These are phyloP conservation scores for Aspergillus affinis DNA, from an alignment of 495 filamentous ascomycete species.

Conservation along the genomic window DNA sequence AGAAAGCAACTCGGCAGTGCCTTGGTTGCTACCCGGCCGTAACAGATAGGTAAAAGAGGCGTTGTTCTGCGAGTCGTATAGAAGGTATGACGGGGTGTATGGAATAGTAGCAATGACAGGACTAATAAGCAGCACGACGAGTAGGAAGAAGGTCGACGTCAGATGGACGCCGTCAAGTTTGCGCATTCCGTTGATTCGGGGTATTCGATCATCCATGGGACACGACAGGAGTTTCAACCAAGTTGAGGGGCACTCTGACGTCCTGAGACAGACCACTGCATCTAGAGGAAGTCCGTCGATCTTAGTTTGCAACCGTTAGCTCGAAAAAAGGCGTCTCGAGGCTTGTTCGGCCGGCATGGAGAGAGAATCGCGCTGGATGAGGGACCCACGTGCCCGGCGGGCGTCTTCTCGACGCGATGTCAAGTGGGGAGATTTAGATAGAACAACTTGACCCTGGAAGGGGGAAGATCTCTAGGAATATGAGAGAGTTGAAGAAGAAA, in stretches of 20 bases:
- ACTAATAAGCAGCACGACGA: constrained; percentile 21
- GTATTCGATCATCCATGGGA: constrained; percentile 23
- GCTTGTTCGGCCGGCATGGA: constrained; percentile 14
- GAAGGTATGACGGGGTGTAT: constrained; percentile 71
- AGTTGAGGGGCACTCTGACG: constrained; percentile 8
- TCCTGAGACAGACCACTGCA: constrained; percentile 17
- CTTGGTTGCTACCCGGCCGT: constrained; percentile 42
- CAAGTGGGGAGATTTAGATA: neutral
- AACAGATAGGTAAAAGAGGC: constrained; percentile 61
- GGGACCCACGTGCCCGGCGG: neutral
- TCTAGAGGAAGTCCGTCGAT: constrained; percentile 17
- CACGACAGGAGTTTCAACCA: constrained; percentile 11
- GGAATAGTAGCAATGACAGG: constrained; percentile 50
- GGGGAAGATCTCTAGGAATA: neutral
- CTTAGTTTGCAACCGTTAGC: constrained; percentile 9
- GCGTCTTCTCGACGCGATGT: neutral
- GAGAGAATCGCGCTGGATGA: neutral
- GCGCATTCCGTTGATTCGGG: constrained; percentile 17
- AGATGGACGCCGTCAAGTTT: constrained; percentile 20
- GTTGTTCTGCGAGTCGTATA: constrained; percentile 53
- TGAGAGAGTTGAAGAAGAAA: neutral
- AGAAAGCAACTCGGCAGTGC: constrained; percentile 52
- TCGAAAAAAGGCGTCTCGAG: constrained; percentile 14
- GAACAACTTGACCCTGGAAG: neutral
- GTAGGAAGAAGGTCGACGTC: constrained; percentile 19